Percentiles rank a stretch among this genome's conserved stretches.
These are phyloP conservation scores for Alternaria tenuissima DNA, from an alignment of 2,329 filamentous ascomycete species.

Conservation along the genomic window DNA sequence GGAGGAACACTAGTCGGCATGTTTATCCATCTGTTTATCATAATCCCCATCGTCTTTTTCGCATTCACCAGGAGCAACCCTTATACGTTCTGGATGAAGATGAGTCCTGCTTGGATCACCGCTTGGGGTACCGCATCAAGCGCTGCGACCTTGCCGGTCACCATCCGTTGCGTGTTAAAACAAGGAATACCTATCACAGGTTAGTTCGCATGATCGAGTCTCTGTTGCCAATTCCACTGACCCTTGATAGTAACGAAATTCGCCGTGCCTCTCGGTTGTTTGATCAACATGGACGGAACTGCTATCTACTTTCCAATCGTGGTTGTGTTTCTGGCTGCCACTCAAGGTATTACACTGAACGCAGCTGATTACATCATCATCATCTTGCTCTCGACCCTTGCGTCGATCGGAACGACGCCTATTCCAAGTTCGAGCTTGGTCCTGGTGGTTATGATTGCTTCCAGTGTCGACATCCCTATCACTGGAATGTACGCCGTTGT, in stretches of 20 bases:
- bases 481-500: constrained; percentile 63
- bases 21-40: constrained; percentile 58
- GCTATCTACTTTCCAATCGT: constrained; percentile 65
- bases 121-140: constrained; percentile 64
- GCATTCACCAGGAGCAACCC: constrained; percentile 55
- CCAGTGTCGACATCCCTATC: constrained; percentile 55
- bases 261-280: constrained; percentile 57
- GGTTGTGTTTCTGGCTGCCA: constrained; percentile 62
- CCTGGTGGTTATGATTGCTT: constrained; percentile 61
- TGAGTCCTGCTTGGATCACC: constrained; percentile 62
- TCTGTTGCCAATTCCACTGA: not conserved
- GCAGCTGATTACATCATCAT: constrained; percentile 60
- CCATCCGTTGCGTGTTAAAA: constrained; percentile 54
- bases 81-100: constrained; percentile 58
- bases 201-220: not conserved
- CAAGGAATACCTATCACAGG: constrained; percentile 54
- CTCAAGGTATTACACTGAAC: constrained; percentile 57
- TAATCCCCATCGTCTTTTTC: constrained; percentile 53
- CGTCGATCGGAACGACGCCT: constrained; percentile 63
- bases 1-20: constrained; percentile 58
- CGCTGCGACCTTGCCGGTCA: constrained; percentile 62
- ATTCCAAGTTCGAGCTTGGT: constrained; percentile 63
- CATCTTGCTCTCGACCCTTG: constrained; percentile 59
- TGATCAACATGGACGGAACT: constrained; percentile 53
- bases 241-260: constrained; percentile 54